These are phyloP conservation scores for Iodosphaeria phyllophila DNA, from an alignment of 2,329 filamentous ascomycete species.

Conservation along the genomic window DNA sequence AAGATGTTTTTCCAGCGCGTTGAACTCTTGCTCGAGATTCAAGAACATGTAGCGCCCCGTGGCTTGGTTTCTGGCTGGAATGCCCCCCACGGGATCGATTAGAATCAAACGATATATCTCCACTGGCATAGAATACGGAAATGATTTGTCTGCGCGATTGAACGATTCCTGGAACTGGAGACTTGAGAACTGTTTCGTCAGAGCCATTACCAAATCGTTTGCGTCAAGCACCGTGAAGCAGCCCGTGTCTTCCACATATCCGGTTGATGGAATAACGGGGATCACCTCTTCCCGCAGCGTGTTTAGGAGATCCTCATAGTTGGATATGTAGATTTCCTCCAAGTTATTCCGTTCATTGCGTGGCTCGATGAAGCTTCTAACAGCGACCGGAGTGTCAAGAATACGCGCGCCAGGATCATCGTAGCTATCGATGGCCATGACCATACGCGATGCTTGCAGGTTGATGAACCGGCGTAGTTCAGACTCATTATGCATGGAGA, in stretches of 20 bases:
- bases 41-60: constrained; percentile 66
- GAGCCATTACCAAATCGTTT: constrained; percentile 51
- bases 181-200: constrained; percentile 60
- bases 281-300: constrained; percentile 51
- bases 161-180: constrained; percentile 30
- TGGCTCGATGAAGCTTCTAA: no score
- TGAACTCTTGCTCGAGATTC: constrained; percentile 83
- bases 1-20: constrained; percentile 46
- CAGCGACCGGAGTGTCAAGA: constrained; percentile 36
- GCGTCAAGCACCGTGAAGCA: constrained; percentile 21
- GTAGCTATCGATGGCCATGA: constrained; percentile 54
- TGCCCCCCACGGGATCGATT: constrained; percentile 71
- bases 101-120: constrained; percentile 71
- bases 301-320: constrained; percentile 38
- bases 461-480: constrained; percentile 25
- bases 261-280: constrained; percentile 43
- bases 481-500: constrained; percentile 12
- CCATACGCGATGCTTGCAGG: constrained; percentile 54
- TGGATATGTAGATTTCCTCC: constrained; percentile 18
- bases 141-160: no score
- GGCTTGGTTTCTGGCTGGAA: constrained; percentile 45
- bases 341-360: no score
- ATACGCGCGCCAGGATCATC: constrained; percentile 50
- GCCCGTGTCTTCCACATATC: constrained; percentile 21
- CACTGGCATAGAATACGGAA: no score